Percentiles rank a stretch among this genome's conserved stretches.
These are phyloP conservation scores for Saraca asoca DNA, from an alignment of 331 rosid species.

Conservation along the genomic window DNA sequence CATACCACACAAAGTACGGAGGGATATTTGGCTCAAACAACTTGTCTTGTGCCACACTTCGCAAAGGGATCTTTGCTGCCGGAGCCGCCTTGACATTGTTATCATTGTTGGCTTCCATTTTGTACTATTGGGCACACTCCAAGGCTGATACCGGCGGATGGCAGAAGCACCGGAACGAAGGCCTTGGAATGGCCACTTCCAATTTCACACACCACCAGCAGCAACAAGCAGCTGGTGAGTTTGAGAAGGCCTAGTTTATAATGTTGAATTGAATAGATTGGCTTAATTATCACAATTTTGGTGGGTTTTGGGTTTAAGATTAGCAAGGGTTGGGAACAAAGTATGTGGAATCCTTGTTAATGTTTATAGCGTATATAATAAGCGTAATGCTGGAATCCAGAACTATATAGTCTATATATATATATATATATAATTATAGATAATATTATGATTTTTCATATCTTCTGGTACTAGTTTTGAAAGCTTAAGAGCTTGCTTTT, in stretches of 20 bases:
- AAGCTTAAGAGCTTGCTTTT: neutral
- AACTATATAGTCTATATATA: neutral
- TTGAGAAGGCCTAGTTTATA: constrained; percentile 50
- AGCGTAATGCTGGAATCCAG: constrained; percentile 21
- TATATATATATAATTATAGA: constrained; percentile 8
- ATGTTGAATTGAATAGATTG: neutral
- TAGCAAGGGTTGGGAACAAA: constrained; percentile 29
- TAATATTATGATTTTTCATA: constrained; percentile 28
- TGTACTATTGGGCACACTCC: constrained; percentile 82
- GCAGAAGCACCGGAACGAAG: constrained; percentile 84
- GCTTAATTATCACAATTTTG: constrained; percentile 40
- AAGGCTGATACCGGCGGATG: constrained; percentile 95
- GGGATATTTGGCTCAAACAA: constrained; percentile 35
- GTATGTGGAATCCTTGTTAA: constrained; percentile 27
- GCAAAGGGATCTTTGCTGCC: constrained; percentile 93
- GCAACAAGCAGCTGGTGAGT: constrained; percentile 31
- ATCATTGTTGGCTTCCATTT: constrained; percentile 63
- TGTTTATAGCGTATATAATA: constrained; percentile 11
- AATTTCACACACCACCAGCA: constrained; percentile 45
- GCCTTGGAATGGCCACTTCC: constrained; percentile 62
- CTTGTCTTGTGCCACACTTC: constrained; percentile 83
- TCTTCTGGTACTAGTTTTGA: constrained; percentile 20
- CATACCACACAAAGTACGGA: constrained; percentile 85
- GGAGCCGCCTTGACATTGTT: constrained; percentile 81
- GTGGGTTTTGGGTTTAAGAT: constrained; percentile 25